A percentile compares a stretch with the other conserved stretches of the same genome.
These are phyloP conservation scores for Nakazawaea pomicola DNA, from an alignment of 805 yeast genomes.

Conservation along the genomic window DNA sequence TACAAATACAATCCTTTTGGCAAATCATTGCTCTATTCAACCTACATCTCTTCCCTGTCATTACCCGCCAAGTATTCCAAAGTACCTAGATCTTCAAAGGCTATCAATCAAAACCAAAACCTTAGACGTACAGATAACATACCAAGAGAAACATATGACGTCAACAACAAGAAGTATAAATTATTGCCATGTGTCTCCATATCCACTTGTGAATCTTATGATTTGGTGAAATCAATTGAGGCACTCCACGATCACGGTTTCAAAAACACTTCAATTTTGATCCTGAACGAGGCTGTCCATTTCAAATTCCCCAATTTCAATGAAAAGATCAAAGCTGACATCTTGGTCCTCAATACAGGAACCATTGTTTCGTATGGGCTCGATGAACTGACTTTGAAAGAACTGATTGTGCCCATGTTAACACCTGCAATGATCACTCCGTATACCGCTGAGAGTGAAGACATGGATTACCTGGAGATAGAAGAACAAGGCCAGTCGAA, in stretches of 20 bases:
- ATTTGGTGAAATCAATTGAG: conserved; percentile 43
- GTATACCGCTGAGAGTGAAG: conserved; percentile 68
- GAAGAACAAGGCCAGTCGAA: conserved; percentile 7
- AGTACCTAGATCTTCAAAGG: conserved; percentile 10
- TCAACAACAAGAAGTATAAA: neutral
- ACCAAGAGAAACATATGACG: neutral
- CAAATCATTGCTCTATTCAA: no score
- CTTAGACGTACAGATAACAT: conserved; percentile 8
- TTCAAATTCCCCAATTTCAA: conserved; percentile 33
- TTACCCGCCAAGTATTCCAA: neutral
- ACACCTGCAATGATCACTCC: conserved; percentile 41
- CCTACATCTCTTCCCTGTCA: neutral
- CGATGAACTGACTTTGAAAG: conserved; percentile 45
- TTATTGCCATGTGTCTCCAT: conserved; percentile 55
- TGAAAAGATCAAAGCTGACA: conserved; percentile 37
- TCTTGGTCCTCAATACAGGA: conserved; percentile 71
- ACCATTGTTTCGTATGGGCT: conserved; percentile 83
- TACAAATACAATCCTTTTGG: no score
- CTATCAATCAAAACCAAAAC: conserved; percentile 7
- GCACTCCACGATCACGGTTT: conserved; percentile 32
- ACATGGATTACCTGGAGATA: conserved; percentile 70
- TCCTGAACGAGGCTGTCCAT: conserved; percentile 66
- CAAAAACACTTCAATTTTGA: conserved; percentile 32
- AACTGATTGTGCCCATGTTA: conserved; percentile 48
- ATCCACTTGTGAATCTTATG: conserved; percentile 69